These are phyloP conservation scores for Lentinula novae-zelandiae DNA, from an alignment of 1,284 basidiomycete species.

Conservation along the genomic window DNA sequence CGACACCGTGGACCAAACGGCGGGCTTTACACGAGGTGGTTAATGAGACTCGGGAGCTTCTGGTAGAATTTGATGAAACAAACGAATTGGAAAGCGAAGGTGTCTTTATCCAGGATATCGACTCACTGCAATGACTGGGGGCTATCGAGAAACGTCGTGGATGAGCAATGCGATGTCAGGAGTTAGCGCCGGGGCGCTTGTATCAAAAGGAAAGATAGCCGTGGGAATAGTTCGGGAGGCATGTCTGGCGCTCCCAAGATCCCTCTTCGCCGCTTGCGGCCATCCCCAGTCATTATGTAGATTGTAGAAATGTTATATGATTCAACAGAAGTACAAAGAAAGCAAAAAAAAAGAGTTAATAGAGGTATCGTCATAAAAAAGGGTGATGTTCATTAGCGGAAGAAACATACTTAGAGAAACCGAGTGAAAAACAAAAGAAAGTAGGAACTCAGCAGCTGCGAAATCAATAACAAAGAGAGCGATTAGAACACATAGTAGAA, in stretches of 20 bases:
- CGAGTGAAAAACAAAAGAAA: not conserved
- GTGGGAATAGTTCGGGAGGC: no score
- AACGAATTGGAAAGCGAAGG: conserved; percentile 8
- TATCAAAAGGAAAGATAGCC: no score
- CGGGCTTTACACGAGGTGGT: conserved; percentile 49
- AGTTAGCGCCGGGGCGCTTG: no score
- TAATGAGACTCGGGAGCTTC: conserved; percentile 49
- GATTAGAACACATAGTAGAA: conserved; percentile 1
- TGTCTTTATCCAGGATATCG: conserved; percentile 4
- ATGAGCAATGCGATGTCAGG: no score
- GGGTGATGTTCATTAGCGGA: conserved; percentile 5
- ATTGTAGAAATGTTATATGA: conserved; percentile 7
- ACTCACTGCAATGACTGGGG: not conserved
- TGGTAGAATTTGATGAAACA: conserved; percentile 53
- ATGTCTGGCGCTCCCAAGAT: not conserved
- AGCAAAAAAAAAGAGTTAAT: not conserved
- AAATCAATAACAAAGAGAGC: not conserved
- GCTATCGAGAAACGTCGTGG: no score
- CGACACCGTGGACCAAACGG: conserved; percentile 50
- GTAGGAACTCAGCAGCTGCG: not conserved
- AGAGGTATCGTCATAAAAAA: conserved; percentile 8
- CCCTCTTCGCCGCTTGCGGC: no score
- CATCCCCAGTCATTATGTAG: no score
- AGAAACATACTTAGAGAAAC: conserved; percentile 6
- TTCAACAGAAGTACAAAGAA: conserved; percentile 3